phyloP scores from a whole-genome alignment of 495 filamentous ascomycete genomes.

The Podospora fimiseda region DNA sequence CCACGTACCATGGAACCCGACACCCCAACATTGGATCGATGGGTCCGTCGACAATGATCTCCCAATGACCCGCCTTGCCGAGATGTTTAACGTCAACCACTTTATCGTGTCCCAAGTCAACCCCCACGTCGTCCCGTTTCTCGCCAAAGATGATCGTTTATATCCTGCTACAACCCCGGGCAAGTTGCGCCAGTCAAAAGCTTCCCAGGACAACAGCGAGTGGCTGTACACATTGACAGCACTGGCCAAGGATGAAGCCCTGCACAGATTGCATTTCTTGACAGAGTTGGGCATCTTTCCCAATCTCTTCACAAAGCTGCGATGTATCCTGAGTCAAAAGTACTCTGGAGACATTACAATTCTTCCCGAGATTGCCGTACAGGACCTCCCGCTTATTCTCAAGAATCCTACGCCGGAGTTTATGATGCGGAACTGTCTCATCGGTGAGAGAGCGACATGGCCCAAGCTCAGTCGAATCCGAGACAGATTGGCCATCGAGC shows the following conservation, averaged over 20 bases:
- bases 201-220: constrained; percentile 25
- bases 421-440: constrained; percentile 68
- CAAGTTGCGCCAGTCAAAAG: constrained; percentile 26
- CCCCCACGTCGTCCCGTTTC: constrained; percentile 86
- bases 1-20: constrained; percentile 74
- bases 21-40: constrained; percentile 81
- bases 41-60: constrained; percentile 92
- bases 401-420: constrained; percentile 88
- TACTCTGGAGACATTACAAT: constrained; percentile 97
- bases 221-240: constrained; percentile 67
- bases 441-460: constrained; percentile 85
- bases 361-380: constrained; percentile 68
- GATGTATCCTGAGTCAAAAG: constrained; percentile 77
- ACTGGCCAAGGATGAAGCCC: constrained; percentile 71
- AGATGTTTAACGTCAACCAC: constrained; percentile 98
- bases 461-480: constrained; percentile 74
- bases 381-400: constrained; percentile 69
- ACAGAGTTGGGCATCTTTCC: constrained; percentile 80
- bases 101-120: constrained; percentile 97
- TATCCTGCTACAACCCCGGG: constrained; percentile 35
- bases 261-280: constrained; percentile 75
- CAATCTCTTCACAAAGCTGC: constrained; percentile 68
- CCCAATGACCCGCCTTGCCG: constrained; percentile 82
- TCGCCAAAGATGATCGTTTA: constrained; percentile 62
- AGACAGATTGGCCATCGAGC: constrained; percentile 79